Conservation (phyloP, 73 alveolate genomes). For the Blepharisma japonicum region DNA sequence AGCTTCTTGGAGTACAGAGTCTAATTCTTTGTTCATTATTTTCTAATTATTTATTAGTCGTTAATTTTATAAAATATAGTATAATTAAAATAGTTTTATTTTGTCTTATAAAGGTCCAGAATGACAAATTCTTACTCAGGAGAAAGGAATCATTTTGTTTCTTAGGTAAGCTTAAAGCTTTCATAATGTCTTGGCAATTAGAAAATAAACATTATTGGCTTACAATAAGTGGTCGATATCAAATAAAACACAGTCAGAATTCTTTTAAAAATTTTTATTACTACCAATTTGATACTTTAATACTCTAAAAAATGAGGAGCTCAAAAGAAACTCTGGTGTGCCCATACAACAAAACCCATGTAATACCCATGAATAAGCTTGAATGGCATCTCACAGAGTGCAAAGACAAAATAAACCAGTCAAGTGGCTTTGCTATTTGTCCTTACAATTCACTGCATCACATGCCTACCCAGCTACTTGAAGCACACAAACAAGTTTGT, state of each 20-base stretch:
- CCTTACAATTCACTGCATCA: constrained; percentile 23
- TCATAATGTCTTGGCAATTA: too few relatives aligned
- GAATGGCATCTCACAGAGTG: constrained; percentile 26
- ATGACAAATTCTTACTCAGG: too few relatives aligned
- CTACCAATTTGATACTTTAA: too few relatives aligned
- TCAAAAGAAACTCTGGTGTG: not conserved
- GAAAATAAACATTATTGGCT: too few relatives aligned
- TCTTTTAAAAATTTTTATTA: too few relatives aligned
- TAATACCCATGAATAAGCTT: not conserved
- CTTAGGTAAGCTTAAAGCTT: too few relatives aligned
- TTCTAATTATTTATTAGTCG: not conserved
- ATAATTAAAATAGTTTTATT: too few relatives aligned
- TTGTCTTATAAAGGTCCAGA: too few relatives aligned
- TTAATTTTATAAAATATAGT: not conserved
- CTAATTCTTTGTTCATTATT: constrained; percentile 23
- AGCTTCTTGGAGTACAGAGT: constrained; percentile 25
- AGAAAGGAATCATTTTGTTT: too few relatives aligned
- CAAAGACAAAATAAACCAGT: not conserved
- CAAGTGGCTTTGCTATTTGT: not conserved
- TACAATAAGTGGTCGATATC: too few relatives aligned
- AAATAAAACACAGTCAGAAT: too few relatives aligned
- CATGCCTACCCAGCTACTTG: not conserved
- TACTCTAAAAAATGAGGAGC: too few relatives aligned
- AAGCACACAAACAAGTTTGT: constrained; percentile 20
- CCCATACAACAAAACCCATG: constrained; percentile 6